Conservation (phyloP, 305 asterid species). For the Fraxinus albicans region DNA sequence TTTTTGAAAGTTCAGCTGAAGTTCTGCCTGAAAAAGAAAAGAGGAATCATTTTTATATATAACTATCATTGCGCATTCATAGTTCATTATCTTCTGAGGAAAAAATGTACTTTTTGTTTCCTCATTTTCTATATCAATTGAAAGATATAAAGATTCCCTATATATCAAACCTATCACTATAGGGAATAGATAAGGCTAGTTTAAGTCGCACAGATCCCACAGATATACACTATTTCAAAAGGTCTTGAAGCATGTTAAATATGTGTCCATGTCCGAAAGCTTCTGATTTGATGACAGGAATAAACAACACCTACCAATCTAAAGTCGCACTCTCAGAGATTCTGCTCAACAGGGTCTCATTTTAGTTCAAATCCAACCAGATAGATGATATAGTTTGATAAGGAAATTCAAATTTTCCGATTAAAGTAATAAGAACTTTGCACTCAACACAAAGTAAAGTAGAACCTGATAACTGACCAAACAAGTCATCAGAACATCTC, state of each 20-base stretch:
- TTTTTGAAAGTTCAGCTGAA: constrained; percentile 93
- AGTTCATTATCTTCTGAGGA: constrained; percentile 20
- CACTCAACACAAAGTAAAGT: constrained; percentile 19
- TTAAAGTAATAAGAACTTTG: constrained; percentile 6
- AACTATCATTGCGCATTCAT: constrained; percentile 7
- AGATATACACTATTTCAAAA: constrained; percentile 9
- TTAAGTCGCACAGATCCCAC: constrained; percentile 18
- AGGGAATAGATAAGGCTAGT: constrained; percentile 3
- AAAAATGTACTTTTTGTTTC: constrained; percentile 11
- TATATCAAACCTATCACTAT: neutral
- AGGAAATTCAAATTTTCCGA: constrained; percentile 9
- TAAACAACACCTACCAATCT: constrained; percentile 8
- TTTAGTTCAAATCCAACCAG: constrained; percentile 16
- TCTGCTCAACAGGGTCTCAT: neutral
- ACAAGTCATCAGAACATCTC: neutral
- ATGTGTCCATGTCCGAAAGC: constrained; percentile 10
- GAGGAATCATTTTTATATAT: neutral
- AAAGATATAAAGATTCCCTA: neutral
- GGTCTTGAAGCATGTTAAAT: constrained; percentile 12
- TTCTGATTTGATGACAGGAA: constrained; percentile 8
- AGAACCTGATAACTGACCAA: constrained; percentile 13
- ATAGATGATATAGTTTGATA: constrained; percentile 5
- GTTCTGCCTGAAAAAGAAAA: constrained; percentile 69
- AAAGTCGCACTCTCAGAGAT: constrained; percentile 4
- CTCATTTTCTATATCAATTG: constrained; percentile 16